phyloP scores from a whole-genome alignment of 805 yeast species.

The Candida gorgasii region DNA sequence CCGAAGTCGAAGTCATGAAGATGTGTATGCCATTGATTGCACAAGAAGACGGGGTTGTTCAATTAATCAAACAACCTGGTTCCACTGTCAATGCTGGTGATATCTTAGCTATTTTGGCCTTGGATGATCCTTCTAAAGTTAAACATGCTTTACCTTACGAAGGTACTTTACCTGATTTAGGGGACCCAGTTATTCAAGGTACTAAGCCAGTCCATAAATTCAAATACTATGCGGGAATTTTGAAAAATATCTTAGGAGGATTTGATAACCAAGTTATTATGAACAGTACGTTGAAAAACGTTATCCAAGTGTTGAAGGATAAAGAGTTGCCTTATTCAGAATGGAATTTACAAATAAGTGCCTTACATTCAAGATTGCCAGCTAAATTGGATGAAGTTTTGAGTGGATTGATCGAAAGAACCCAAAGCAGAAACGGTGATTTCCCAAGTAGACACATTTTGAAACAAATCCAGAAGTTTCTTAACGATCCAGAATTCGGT shows the following conservation, averaged over 20 bases:
- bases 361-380: conserved; percentile 90
- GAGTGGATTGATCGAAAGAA: conserved; percentile 64
- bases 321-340: conserved; percentile 88
- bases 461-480: conserved; percentile 66
- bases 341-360: conserved; percentile 84
- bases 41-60: conserved; percentile 90
- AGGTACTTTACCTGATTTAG: conserved; percentile 88
- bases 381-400: conserved; percentile 69
- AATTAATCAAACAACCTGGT: conserved; percentile 95
- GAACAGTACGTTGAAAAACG: conserved; percentile 75
- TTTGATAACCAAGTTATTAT: conserved; percentile 94
- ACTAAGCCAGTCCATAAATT: conserved; percentile 80
- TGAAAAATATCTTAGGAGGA: conserved; percentile 82
- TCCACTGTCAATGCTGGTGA: conserved; percentile 97
- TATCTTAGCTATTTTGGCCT: conserved; percentile 87
- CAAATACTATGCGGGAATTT: conserved; percentile 54
- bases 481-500: conserved; percentile 46
- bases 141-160: conserved; percentile 95
- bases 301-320: conserved; percentile 73
- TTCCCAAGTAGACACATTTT: conserved; percentile 90
- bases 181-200: conserved; percentile 81
- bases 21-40: conserved; percentile 98
- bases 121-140: conserved; percentile 96
- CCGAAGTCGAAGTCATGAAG: conserved; percentile 99
- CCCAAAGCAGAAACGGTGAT: conserved; percentile 65